Evolutionary conservation across 1,139 yeast genomes (phyloP), one percentile per base, ranked within the genome.

Genomic region (Taphrina betulina): DNA sequence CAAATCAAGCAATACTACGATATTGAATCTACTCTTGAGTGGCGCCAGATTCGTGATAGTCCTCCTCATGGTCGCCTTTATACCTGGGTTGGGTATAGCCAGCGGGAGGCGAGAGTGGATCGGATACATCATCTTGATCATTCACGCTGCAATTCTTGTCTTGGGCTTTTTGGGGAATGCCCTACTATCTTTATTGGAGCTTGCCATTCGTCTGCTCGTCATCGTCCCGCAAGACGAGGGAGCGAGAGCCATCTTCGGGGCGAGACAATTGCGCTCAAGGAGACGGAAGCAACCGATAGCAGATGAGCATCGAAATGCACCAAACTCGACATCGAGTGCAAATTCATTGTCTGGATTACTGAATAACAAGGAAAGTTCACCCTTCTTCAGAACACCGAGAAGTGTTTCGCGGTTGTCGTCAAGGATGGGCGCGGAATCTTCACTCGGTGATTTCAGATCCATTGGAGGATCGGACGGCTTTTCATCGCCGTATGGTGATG

Each of bases 1-100:
- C 28, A 60, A 60, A 5, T 63, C 60, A 14, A 66, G 72, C n/a
- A 64, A 62, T 51, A 69, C 69, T 71, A 70, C 69, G 46, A 31
- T 66, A 24, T 57, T 61, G 50, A 60, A 60, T 19, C 54, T 63
- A 16, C 54, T 65, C 3, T 41, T 68, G 43, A 61, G 67, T 5
- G 51, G 58, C 10, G 57, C 66, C 10, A 63, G 72, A 35, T 57
- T 68, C 37, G 52, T 62, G 4, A 52, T 62, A 10, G 60, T 68
- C 28, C 60, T 70, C 48, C 57, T 70, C 50, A 59, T 67, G 48
- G 59, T 70, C 5, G 68, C 71, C 2, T 70, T 70, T 55, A 60
- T 69, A 5, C 56, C 58, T 3, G 59, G 65, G 1, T 58, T 69
- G 29, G 51, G 59, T 10, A 61, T 68, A 8, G 42, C 58, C 16